Evolutionary conservation across 75 land plant genomes (phyloP).

Genomic region (Pseudotsuga menziesii): DNA sequence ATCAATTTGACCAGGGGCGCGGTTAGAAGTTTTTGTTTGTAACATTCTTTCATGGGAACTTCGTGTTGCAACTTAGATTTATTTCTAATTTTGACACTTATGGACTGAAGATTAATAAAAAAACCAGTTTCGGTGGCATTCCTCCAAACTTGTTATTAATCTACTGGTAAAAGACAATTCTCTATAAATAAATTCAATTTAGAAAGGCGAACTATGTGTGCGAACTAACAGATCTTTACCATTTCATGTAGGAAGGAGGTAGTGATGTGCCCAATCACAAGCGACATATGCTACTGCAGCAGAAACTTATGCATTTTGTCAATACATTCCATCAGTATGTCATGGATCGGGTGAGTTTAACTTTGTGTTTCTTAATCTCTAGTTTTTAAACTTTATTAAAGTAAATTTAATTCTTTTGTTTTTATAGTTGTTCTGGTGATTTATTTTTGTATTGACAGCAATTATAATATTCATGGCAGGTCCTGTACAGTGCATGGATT

Average conservation of each 20-base stretch:
- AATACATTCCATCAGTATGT: slow-evolving; percentile 99
- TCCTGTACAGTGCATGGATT: slow-evolving; percentile 89
- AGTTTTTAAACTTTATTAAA: not conserved
- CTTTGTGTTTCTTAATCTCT: not conserved
- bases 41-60: not conserved
- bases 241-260: slow-evolving; percentile 44
- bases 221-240: not conserved
- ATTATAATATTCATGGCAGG: slow-evolving; percentile 41
- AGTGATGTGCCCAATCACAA: slow-evolving; percentile 41
- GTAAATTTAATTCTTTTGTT: not conserved
- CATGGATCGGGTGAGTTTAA: slow-evolving; percentile 81
- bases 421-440: not conserved
- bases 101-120: too few relatives aligned
- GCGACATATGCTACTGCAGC: slow-evolving; percentile 79
- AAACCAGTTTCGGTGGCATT: not conserved
- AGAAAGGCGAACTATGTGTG: not conserved
- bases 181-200: not conserved
- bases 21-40: not conserved
- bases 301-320: slow-evolving; percentile 94
- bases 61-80: too few relatives aligned
- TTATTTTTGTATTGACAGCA: not conserved
- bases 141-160: not conserved
- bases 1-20: not conserved
- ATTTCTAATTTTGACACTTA: too few relatives aligned
- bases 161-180: not conserved